A percentile compares a stretch with the other conserved stretches of the same genome.
Conservation (phyloP, 2,329 filamentous ascomycete genomes). For the Xylariaceae sp. region DNA sequence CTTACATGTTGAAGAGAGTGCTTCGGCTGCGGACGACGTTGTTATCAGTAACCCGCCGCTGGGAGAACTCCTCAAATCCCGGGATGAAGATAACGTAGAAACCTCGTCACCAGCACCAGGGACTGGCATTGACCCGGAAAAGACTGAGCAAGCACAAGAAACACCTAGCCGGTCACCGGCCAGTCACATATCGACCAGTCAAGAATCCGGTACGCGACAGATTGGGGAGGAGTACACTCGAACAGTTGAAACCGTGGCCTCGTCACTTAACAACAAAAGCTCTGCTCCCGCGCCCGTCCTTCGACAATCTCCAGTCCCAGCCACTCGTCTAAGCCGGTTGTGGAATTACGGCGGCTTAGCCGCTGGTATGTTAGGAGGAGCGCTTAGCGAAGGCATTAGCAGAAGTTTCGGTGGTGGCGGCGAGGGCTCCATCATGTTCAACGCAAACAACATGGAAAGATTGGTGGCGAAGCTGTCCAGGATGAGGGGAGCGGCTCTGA, state of each 20-base stretch:
- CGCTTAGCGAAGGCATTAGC: slow-evolving; percentile 78
- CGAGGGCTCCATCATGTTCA: slow-evolving; percentile 78
- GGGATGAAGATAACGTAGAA: not conserved
- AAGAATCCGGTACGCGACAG: slow-evolving; percentile 14
- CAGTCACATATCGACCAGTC: slow-evolving; percentile 7
- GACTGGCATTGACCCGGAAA: not conserved
- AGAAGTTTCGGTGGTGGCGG: slow-evolving; percentile 66
- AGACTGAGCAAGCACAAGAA: not conserved
- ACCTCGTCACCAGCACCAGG: not conserved
- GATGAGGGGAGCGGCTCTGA: slow-evolving; percentile 96
- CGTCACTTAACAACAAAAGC: slow-evolving; percentile 17
- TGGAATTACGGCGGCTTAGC: slow-evolving; percentile 95
- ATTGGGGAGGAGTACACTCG: slow-evolving; percentile 26
- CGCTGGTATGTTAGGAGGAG: slow-evolving; percentile 91
- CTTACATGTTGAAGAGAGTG: slow-evolving; percentile 22
- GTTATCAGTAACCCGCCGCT: slow-evolving; percentile 9
- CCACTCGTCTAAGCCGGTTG: slow-evolving; percentile 77
- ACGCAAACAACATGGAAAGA: slow-evolving; percentile 84
- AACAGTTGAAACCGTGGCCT: slow-evolving; percentile 16
- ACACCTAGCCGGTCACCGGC: not conserved
- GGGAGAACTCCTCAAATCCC: not conserved
- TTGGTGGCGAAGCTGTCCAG: slow-evolving; percentile 88
- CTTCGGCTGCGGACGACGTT: slow-evolving; percentile 16
- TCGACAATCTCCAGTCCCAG: slow-evolving; percentile 84
- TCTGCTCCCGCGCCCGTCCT: slow-evolving; percentile 57